Evolutionary conservation across 371 early-diverging fungal genomes (phyloP), one percentile per base, ranked within the genome.

Genomic region (Capillidium heterosporum): DNA sequence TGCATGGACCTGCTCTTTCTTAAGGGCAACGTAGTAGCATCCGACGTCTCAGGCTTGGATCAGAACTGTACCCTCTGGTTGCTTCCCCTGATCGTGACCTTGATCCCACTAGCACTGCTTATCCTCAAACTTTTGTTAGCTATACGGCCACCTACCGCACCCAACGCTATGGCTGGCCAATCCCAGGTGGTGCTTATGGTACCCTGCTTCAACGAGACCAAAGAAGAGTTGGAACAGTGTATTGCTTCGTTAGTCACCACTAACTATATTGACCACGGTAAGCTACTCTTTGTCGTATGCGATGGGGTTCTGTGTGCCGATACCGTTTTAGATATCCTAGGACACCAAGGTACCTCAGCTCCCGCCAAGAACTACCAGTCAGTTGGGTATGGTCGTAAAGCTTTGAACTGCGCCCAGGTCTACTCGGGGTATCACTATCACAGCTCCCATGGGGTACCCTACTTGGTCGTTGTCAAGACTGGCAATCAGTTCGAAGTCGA

Each of bases 361-460:
- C 11, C 21, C 17, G 87, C 93, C 0, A 87, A 88, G 47, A 78
- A 79, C 19, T 99, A 91, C 71, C 68, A 91, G 40, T 84, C 97
- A 0, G 64, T 96, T 2, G 93, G 91, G 28, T 81, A 89, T 48
- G 96, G 95, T 2, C 62, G 70, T 49, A 83, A 84, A 62, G 87
- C 92, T 60, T 80, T 88, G 66, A 98, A 99, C 67, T 80, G 81
- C 74, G 99, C 89, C 59, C 93, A 93, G 69, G 91, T 99, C 0
- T 98, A 98, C 70, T 87, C 95, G 10, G 99, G 99, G 0, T 67
- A 93, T 8, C 99, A 97, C 63, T 85, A 90, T 60, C 76, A 79
- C 60, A 78, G 71, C 24, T 94, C 88, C 29, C 91, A 88, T 53
- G 75, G 81, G 26, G 87, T 95, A 13, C 96, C 97, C 0, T 97